Percentiles rank a stretch among this genome's conserved stretches.
Conservation (phyloP, 306 rosid genomes). For the Argentina anserina region DNA sequence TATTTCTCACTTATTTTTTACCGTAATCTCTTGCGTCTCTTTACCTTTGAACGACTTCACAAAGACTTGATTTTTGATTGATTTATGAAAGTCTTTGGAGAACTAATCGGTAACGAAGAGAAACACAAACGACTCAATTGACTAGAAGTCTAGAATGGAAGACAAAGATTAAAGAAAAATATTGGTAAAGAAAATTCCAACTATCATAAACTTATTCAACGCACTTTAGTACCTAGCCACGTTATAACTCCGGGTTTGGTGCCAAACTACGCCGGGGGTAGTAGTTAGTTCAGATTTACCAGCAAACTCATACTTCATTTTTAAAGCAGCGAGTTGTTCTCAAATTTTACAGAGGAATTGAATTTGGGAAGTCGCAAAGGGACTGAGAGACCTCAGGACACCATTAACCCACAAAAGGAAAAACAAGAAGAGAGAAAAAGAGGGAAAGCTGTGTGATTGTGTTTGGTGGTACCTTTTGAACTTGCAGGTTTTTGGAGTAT, state of each 20-base stretch:
- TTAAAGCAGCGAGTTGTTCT: neutral
- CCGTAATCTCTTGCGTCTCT: neutral
- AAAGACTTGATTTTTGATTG: neutral
- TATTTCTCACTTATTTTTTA: too few species aligned
- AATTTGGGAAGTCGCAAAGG: constrained; percentile 25
- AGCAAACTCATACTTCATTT: constrained; percentile 8
- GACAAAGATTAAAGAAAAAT: neutral
- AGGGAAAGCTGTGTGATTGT: constrained; percentile 12
- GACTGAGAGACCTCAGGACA: neutral
- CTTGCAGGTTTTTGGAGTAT: constrained; percentile 91
- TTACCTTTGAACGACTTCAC: neutral
- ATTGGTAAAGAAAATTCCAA: neutral
- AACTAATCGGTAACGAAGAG: neutral
- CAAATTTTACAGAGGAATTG: constrained; percentile 6
- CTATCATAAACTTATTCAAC: neutral
- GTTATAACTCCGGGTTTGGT: constrained; percentile 2
- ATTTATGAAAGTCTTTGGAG: too few species aligned
- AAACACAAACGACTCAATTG: neutral
- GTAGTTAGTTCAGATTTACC: neutral
- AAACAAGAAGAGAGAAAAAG: constrained; percentile 13
- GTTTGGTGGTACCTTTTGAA: constrained; percentile 39
- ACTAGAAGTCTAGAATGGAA: neutral
- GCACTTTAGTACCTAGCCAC: constrained; percentile 8
- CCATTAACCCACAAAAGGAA: neutral
- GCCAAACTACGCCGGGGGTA: constrained; percentile 35